Conservation (phyloP, 768 basidiomycete genomes). For the Baorangia bicolor region DNA sequence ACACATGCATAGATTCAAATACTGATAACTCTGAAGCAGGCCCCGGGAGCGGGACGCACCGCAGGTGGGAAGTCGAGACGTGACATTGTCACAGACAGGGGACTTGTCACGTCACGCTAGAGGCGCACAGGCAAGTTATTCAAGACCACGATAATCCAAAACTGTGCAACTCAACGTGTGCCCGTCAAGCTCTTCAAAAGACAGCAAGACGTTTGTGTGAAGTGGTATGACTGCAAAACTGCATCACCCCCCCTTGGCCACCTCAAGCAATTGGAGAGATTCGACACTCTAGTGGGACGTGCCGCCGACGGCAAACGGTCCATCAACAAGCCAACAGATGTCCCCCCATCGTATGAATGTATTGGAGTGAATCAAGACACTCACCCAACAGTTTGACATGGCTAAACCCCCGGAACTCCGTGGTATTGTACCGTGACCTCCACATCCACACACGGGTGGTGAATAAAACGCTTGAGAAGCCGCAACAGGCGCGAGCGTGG, state of each 20-base stretch:
- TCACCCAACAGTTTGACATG: conserved; percentile 24
- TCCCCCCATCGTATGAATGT: conserved; percentile 26
- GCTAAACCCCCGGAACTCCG: not conserved
- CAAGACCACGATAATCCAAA: conserved; percentile 27
- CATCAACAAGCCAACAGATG: conserved; percentile 8
- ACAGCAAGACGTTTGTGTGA: conserved; percentile 29
- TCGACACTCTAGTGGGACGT: not conserved
- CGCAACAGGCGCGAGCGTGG: conserved; percentile 15
- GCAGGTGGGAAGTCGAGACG: conserved; percentile 10
- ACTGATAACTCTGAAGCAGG: not conserved
- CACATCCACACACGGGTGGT: conserved; percentile 6
- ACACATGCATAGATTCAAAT: not conserved
- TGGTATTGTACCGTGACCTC: conserved; percentile 4
- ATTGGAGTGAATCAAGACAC: conserved; percentile 33
- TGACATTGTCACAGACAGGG: conserved; percentile 32
- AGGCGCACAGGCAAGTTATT: conserved; percentile 29
- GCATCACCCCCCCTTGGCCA: not conserved
- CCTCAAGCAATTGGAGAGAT: conserved; percentile 8
- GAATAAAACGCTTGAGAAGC: conserved; percentile 13
- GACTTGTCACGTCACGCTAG: conserved; percentile 28
- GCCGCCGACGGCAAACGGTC: not conserved
- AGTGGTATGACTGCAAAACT: conserved; percentile 22
- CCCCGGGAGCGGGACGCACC: not conserved
- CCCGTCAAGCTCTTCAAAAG: conserved; percentile 23
- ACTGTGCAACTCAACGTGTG: conserved; percentile 32